Conservation (phyloP, 495 filamentous ascomycete species). For the Penicillium bovifimosum region DNA sequence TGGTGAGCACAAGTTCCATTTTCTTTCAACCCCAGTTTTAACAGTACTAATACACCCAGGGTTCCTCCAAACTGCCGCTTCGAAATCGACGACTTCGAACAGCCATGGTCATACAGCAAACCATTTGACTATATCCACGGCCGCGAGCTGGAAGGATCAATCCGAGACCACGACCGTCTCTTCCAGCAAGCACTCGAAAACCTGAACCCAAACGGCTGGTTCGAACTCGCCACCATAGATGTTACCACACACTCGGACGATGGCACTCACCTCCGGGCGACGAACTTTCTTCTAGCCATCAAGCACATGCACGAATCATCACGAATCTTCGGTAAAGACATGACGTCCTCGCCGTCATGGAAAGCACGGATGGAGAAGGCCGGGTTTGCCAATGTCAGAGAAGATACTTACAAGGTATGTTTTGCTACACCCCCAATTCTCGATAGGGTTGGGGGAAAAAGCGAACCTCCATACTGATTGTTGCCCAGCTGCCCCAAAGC, state of each 20-base stretch:
- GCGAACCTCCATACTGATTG: background rate
- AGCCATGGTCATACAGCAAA: slow-evolving; percentile 48
- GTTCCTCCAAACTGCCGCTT: slow-evolving; percentile 61
- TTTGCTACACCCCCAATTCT: background rate
- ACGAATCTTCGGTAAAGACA: slow-evolving; percentile 35
- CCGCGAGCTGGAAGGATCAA: slow-evolving; percentile 50
- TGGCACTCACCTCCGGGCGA: slow-evolving; percentile 39
- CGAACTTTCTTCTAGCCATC: slow-evolving; percentile 30
- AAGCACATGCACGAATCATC: slow-evolving; percentile 24
- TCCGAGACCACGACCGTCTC: slow-evolving; percentile 55
- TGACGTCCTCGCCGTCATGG: slow-evolving; percentile 31
- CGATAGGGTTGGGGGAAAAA: background rate
- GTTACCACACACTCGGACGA: slow-evolving; percentile 49
- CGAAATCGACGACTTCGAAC: slow-evolving; percentile 57
- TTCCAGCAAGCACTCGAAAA: slow-evolving; percentile 44
- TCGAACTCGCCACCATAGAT: slow-evolving; percentile 56
- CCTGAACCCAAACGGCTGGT: slow-evolving; percentile 52
- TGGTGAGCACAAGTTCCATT: slow-evolving; percentile 25
- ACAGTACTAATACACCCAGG: slow-evolving; percentile 17
- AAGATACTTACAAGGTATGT: slow-evolving; percentile 40
- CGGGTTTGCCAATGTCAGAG: slow-evolving; percentile 50
- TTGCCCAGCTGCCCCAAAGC: slow-evolving; percentile 38
- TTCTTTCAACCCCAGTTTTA: background rate
- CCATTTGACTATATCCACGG: slow-evolving; percentile 59
- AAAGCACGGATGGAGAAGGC: slow-evolving; percentile 45